Evolutionary conservation across 306 rosid genomes (phyloP), one percentile per base, ranked within the genome.

Genomic region (Pyrus betulifolia): DNA sequence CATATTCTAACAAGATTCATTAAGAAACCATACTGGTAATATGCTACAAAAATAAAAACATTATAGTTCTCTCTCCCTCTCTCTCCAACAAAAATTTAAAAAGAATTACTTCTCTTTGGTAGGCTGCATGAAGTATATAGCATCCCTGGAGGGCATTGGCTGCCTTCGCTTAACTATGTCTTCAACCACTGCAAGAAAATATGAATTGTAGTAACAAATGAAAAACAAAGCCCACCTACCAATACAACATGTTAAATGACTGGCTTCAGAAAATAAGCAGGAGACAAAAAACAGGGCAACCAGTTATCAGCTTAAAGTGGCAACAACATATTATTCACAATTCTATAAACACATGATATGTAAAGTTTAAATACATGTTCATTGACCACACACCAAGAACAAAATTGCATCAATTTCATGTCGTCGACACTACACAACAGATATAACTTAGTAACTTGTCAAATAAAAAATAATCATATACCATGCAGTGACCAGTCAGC

Each of bases 81-180:
- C 23, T 57, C 45, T 42, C 40, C 33, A 19, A 54, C 74, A 65
- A 67, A 63, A 46, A 83, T 38, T 52, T 58, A 28, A 60, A 76
- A 30, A 77, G 49, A 76, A 73, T 83, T 95, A 94, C 98, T 94
- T 94, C 69, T 92, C 99, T 87, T 81, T 82, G 45, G 93, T 84
- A 55, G 99, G 99, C 82, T 95, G 97, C 77, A 95, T 83, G 86
- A 92, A 95, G 86, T 95, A 95, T 87, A 95, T 89, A 78, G 97
- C 97, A 89, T 95, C 99, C 97, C 90, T 85, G 64, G 92, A 82
- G 35, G 97, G 97, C 74, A 95, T 82, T 11, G 99, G 97, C 78
- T 95, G 99, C 88, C 99, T 89, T 77, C 96, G 89, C 88, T 87
- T 95, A 86, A 84, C 87, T 81, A 95, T 88, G 87, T 95, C 99